These are phyloP conservation scores for Vaccinium corymbosum DNA, from an alignment of 148 eudicot species.

Conservation along the genomic window DNA sequence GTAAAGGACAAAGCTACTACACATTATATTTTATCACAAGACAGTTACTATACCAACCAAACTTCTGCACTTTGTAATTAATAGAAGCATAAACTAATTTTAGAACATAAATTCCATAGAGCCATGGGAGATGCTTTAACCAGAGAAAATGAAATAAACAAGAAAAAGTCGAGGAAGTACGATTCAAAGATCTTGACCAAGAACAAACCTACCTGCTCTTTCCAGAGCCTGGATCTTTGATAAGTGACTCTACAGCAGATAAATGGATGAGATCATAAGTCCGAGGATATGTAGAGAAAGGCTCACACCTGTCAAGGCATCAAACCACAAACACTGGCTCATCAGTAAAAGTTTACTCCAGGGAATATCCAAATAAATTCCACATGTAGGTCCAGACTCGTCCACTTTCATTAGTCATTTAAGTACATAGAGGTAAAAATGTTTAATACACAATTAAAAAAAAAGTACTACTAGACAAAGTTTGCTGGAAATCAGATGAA, in stretches of 20 bases:
- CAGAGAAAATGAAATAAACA: background rate
- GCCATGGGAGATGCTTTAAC: background rate
- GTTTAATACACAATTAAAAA: background rate
- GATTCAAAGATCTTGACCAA: background rate
- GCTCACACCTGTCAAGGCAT: constrained; percentile 78
- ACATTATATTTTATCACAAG: background rate
- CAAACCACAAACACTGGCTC: constrained; percentile 15
- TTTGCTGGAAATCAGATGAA: background rate
- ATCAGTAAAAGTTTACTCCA: background rate
- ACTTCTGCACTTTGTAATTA: background rate
- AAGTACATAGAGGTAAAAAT: background rate
- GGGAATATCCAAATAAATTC: background rate
- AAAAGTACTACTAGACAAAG: background rate
- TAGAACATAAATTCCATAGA: background rate
- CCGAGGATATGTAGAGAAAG: constrained; percentile 99
- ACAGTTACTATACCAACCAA: background rate
- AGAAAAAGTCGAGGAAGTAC: background rate
- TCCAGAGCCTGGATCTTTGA: constrained; percentile 66
- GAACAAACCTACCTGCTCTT: constrained; percentile 54
- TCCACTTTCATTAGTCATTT: background rate
- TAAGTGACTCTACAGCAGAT: constrained; percentile 68
- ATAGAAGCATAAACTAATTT: background rate
- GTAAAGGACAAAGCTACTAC: background rate
- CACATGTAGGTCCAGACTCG: background rate
- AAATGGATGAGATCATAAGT: constrained; percentile 88